A percentile compares a stretch with the other conserved stretches of the same genome.
Conservation (phyloP, 2,329 filamentous ascomycete genomes). For the Aureobasidium sp. region DNA sequence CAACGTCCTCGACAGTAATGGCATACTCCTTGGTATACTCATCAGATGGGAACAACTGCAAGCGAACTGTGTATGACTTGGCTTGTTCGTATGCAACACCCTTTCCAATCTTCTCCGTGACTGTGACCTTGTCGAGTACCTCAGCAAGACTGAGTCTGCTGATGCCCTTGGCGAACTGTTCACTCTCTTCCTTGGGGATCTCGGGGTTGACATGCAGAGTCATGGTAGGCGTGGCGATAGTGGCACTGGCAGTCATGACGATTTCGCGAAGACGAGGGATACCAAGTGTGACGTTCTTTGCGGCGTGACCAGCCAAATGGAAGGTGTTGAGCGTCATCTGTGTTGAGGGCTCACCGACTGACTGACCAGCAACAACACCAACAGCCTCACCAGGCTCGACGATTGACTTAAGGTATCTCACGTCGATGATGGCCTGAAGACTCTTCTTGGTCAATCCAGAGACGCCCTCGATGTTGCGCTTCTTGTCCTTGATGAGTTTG, state of each 20-base stretch:
- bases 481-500: conserved; percentile 53
- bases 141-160: conserved; percentile 77
- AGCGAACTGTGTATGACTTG: conserved; percentile 75
- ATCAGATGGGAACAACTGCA: conserved; percentile 74
- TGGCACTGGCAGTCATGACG: conserved; percentile 88
- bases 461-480: conserved; percentile 40
- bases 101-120: conserved; percentile 71
- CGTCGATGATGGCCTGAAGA: conserved; percentile 76
- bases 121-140: conserved; percentile 71
- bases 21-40: conserved; percentile 85
- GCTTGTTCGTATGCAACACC: conserved; percentile 63
- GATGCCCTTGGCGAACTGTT: conserved; percentile 85
- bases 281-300: conserved; percentile 98
- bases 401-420: conserved; percentile 87
- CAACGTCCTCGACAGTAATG: conserved; percentile 70
- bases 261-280: conserved; percentile 96
- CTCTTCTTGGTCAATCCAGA: conserved; percentile 54
- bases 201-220: conserved; percentile 71
- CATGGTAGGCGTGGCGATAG: conserved; percentile 88
- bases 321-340: conserved; percentile 99
- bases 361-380: conserved; percentile 93
- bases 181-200: conserved; percentile 59
- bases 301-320: conserved; percentile 96
- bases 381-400: conserved; percentile 95
- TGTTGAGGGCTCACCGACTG: conserved; percentile 91